Evolutionary conservation across 164 flowering plant genomes (phyloP), one percentile per base, ranked within the genome.

Genomic region (Paratinospora sagittata): DNA sequence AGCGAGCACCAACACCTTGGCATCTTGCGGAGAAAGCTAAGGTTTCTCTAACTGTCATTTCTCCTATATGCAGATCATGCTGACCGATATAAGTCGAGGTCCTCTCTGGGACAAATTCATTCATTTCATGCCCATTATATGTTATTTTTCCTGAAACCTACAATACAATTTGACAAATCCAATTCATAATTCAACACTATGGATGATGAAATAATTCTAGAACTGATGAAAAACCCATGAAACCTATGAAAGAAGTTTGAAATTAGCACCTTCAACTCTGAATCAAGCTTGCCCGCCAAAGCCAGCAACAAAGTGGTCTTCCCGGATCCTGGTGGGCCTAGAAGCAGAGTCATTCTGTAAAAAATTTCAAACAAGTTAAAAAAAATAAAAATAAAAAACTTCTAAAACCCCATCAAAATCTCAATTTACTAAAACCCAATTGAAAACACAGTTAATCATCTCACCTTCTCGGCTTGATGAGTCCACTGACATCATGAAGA

Each of bases 101-200:
- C 72, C 89, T 80, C 70, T 86, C 86, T 8, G 91, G 91, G 21
- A 87, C 86, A 83, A 89, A 89, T 74, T 89, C 93, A 58, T 89
- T 52, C 85, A 87, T 75, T 33, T 74, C 80, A 76, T 87, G 89
- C 6, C 93, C 93, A 81, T 89, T 89, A 75, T 87, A 89, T 60
- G 85, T 89, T n/a, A 89, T 83, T 63, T 65, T 81, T 23, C 90
- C 90, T 1, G 87, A 83, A 37, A 77, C 75, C 93, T 86, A 70
- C 34, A 43, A 55, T 7, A n/a, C 7, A 41, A 21, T 58, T 61
- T 16, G 16, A 7, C 13, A 17, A 37, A 70, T 23, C 36, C 30
- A 64, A 27, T 27, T 75, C 60, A 41, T 27, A n/a, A 60, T 27
- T 63, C 30, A 16, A 19, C 24, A 55, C 7, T 8, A 65, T 57